Evolutionary conservation across 495 filamentous ascomycete species (phyloP).

Genomic region (Schizothecium vesticola): DNA sequence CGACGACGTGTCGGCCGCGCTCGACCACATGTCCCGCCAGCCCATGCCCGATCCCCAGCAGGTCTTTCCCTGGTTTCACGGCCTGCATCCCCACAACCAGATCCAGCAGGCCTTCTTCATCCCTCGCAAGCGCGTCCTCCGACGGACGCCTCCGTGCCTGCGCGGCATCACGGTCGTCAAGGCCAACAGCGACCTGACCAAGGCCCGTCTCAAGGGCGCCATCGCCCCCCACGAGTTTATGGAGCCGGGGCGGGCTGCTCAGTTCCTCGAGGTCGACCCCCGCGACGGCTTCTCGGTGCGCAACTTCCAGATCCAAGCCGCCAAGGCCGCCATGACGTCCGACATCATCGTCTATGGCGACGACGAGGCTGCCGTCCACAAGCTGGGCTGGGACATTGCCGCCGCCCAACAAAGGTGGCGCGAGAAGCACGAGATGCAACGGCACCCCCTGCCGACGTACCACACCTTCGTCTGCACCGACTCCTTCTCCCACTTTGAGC

Average conservation of each 20-base stretch:
- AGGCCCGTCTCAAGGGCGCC: conserved; percentile 78
- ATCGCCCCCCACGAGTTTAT: conserved; percentile 76
- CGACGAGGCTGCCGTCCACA: conserved; percentile 55
- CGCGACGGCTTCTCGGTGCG: conserved; percentile 76
- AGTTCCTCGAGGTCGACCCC: conserved; percentile 77
- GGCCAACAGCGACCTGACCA: conserved; percentile 70
- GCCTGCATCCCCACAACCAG: conserved; percentile 82
- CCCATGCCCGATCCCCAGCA: conserved; percentile 74
- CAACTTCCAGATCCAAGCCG: conserved; percentile 95
- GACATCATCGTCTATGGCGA: conserved; percentile 91
- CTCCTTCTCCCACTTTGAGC: conserved; percentile 69
- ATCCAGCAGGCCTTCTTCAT: conserved; percentile 87
- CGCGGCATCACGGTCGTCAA: conserved; percentile 84
- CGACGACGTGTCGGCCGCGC: conserved; percentile 58
- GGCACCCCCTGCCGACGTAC: conserved; percentile 57
- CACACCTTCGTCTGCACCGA: conserved; percentile 75
- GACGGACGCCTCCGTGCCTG: conserved; percentile 72
- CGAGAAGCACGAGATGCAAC: conserved; percentile 50
- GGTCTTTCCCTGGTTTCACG: conserved; percentile 97
- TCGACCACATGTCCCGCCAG: conserved; percentile 69
- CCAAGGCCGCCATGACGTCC: conserved; percentile 80
- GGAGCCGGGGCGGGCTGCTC: conserved; percentile 28
- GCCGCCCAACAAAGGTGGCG: conserved; percentile 72
- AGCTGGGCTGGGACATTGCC: conserved; percentile 65
- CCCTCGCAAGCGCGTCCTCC: conserved; percentile 62